phyloP scores from a whole-genome alignment of 345 rosid species.

The Litchi chinensis region DNA sequence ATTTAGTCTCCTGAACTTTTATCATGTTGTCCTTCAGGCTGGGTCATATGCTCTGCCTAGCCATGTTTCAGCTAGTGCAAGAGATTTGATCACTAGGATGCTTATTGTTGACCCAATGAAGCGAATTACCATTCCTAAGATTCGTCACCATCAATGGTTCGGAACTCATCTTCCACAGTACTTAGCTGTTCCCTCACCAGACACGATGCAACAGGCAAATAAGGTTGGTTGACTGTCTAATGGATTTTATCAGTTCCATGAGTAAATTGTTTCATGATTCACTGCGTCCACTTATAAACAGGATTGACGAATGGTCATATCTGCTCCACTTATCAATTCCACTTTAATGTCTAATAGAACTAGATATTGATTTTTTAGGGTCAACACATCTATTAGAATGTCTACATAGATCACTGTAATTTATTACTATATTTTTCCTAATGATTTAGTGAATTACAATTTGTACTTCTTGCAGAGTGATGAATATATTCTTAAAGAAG shows the following conservation, averaged over 20 bases:
- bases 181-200: conserved; percentile 85
- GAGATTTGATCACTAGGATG: conserved; percentile 93
- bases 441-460: background rate
- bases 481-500: conserved; percentile 80
- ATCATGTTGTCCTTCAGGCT: conserved; percentile 42
- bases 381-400: too few species aligned
- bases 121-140: conserved; percentile 84
- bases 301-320: background rate
- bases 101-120: conserved; percentile 92
- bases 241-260: background rate
- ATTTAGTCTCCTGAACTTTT: background rate
- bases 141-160: conserved; percentile 91
- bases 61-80: conserved; percentile 79
- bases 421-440: background rate
- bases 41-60: conserved; percentile 95
- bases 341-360: background rate
- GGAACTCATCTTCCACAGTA: conserved; percentile 79
- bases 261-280: background rate
- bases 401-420: too few species aligned
- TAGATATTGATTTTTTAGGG: too few species aligned
- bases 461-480: conserved; percentile 63
- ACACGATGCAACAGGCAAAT: conserved; percentile 71
- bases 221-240: conserved; percentile 46
- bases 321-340: background rate
- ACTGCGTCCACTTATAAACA: background rate